Evolutionary conservation across 202 grass and related monocot species (phyloP), one percentile per base, ranked within the genome.

Genomic region (Zoysia matrella): DNA sequence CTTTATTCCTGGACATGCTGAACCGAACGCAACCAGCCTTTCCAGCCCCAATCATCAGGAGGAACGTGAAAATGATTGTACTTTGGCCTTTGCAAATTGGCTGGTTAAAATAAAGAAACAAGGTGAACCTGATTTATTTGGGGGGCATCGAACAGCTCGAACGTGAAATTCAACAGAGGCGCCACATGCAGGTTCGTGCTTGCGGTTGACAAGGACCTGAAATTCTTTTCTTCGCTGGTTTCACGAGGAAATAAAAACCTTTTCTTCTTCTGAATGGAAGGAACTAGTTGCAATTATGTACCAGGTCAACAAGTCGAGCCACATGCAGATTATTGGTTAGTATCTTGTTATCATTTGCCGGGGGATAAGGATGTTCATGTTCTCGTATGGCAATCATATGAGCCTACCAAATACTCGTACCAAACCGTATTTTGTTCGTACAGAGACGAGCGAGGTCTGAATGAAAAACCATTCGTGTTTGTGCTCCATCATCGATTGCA

Each of bases 1-100:
- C 86, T 85, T 89, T 71, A 80, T 89, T 71, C 76, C 40, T 52
- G 71, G 72, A 14, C 71, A 81, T 76, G 77, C 71, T 58, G 50
- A 60, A 13, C 52, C 0, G 11, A 69, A 80, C 81, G 64, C 60
- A 72, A 66, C 78, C 67, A 45, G 40, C 47, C 72, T 76, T 73
- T 47, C 45, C 53, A 61, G 69, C 14, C 83, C 83, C 83, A 85
- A 69, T 86, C 72, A 78, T 77, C 44, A 47, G 43, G 15, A 44
- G 68, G 46, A 54, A 40, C 9, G 10, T 3, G 58, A 11, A 61
- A 6, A 67, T 49, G 64, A 69, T 60, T 46, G n/a, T 40, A 42
- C 7, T 42, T 47, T 52, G 44, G 65, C 46, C 40, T 47, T 42
- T 58, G 77, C 87, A 85, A 82, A 65, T 77, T 81, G 87, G 66